Evolutionary conservation across 1,284 basidiomycete genomes (phyloP), one percentile per base, ranked within the genome.

Genomic region (Sanguinoderma infundibulare): DNA sequence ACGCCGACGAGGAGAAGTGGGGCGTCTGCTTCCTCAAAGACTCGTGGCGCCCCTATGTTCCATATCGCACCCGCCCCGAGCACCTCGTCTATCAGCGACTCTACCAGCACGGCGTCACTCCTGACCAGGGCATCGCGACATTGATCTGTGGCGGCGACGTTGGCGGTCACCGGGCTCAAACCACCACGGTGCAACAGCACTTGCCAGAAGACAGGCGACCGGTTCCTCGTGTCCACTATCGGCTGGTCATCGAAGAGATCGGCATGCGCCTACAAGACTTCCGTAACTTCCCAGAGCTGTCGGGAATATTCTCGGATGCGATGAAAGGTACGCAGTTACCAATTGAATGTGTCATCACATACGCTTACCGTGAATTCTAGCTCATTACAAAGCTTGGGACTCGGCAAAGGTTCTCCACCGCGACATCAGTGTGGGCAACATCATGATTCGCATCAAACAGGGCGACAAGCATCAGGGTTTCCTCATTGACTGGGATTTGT

Each of bases 101-200:
- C 47, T 0, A 24, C n/a, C 40, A 10, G 28, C n/a, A 8, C 15
- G 26, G 17, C 17, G 28, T n/a, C 8, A n/a, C n/a, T n/a, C n/a
- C n/a, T n/a, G 24, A 55, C 15, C 15, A 22, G 6, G 22, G 28
- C 26, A 47, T 63, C 34, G 53, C 54, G 7, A 52, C 49, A 3
- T 30, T 63, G 34, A 34, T 62, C 30, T 62, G 57, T 20, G 56
- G 57, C 26, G 61, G 61, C 38, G 61, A 62, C 42, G 61, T 62
- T 24, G 61, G 47, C 17, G 61, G 53, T 9, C 28, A 20, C 12
- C 14, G 32, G 20, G 47, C 46, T 5, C 61, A 62, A 49, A 17
- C 8, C 24, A 59, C 61, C 5, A 0, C 3, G 1, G 46, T 57
- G 10, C 61, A 62, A 26, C 32, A 62, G 2, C 14, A 46, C 4